phyloP scores from a whole-genome alignment of 139 green algal species.

The Deuterostichococcus epilithicus region DNA sequence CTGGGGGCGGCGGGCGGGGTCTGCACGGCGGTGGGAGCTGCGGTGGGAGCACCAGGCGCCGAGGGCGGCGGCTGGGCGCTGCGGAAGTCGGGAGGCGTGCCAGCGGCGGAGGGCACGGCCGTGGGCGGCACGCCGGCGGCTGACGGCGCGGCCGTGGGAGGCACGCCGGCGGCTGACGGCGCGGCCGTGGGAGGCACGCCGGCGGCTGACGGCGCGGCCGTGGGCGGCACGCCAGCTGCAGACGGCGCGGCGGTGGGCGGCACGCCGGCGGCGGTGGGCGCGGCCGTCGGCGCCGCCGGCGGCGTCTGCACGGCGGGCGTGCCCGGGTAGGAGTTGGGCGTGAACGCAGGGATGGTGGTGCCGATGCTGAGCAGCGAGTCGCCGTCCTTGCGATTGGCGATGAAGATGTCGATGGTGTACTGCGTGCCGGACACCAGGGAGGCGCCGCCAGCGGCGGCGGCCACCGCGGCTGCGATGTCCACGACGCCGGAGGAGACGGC shows the following conservation, averaged over 20 bases:
- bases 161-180: too few species aligned
- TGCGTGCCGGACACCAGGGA: neutral
- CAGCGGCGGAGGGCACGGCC: neutral
- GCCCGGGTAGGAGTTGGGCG: neutral
- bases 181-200: too few species aligned
- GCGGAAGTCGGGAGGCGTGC: too few species aligned
- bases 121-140: too few species aligned
- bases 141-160: too few species aligned
- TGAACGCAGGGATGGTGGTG: neutral
- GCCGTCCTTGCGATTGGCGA: neutral
- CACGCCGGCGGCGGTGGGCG: neutral
- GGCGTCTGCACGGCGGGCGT: neutral
- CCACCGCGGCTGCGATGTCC: neutral
- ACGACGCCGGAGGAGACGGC: neutral
- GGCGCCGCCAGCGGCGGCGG: too few species aligned
- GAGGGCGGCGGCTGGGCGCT: too few species aligned
- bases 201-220: neutral
- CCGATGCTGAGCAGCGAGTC: neutral
- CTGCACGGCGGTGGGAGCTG: too few species aligned
- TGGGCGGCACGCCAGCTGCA: neutral
- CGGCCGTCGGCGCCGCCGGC: too few species aligned
- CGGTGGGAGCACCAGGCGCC: too few species aligned
- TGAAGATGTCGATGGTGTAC: slow-evolving; percentile 1
- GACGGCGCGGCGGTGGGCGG: neutral
- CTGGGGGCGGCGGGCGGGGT: too few species aligned